Evolutionary conservation across 345 rosid genomes (phyloP), one percentile per base, ranked within the genome.

Genomic region (Mercurialis annua): DNA sequence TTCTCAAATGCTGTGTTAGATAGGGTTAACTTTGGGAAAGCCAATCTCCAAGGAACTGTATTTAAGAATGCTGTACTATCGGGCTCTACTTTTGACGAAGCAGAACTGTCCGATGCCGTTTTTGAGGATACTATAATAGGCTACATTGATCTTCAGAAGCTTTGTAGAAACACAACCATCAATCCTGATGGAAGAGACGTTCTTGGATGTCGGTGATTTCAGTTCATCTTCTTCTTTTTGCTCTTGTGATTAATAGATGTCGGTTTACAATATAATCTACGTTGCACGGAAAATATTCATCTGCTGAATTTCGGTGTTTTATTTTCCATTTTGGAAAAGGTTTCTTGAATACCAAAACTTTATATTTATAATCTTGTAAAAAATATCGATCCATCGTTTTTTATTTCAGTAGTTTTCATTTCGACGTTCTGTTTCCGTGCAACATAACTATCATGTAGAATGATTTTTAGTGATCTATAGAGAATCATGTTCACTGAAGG

Each of bases 1-100:
- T 94, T 90, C 84, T 77, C 92, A 0, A 86, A 94, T 77, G 96
- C 97, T 38, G 97, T 94, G 46, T 31, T 94, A 17, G 99, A 94
- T 60, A 81, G 97, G 30, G 99, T 94, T 10, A 87, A 86, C 52
- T 91, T 94, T 16, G 79, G 50, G 65, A 90, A 90, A 70, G 90
- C 96, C 0, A 67, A 89, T 80, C 86, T 90, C 27, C 74, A 81
- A 78, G 97, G 97, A 71, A 96, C 90, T 10, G 77, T 86, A 62
- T 93, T 90, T 56, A 89, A 51, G 83, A 93, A 93, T 77, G 59
- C 97, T 1, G 83, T 90, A 8, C 71, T 90, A 63, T 89, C 97
- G 0, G 98, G 96, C 18, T 89, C 97, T 43, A 87, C 97, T 5
- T 93, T 93, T 50, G 82, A 82, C 0, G 79, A 80, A 66, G 92